phyloP scores from a whole-genome alignment of 495 filamentous ascomycete genomes.

The Cairneyella variabilis region DNA sequence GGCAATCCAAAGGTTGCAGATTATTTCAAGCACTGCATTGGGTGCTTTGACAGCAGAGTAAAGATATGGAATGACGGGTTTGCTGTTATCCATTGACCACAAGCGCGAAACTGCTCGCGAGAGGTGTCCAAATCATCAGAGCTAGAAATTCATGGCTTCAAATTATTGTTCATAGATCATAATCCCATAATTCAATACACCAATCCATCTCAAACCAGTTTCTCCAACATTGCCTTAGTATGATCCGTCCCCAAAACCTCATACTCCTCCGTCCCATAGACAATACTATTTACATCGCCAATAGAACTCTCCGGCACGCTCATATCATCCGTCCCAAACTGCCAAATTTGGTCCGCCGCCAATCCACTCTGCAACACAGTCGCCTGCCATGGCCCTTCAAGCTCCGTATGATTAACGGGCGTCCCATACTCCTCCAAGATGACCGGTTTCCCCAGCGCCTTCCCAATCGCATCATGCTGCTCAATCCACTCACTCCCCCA shows the following conservation, averaged over 20 bases:
- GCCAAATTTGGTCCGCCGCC: constrained; percentile 31
- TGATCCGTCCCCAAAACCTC: constrained; percentile 20
- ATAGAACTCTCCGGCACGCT: constrained; percentile 11
- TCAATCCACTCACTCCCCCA: constrained; percentile 24
- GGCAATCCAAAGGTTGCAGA: too few species aligned
- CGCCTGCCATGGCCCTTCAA: constrained; percentile 20
- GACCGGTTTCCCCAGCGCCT: constrained; percentile 15
- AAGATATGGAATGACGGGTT: too few species aligned
- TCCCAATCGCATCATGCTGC: constrained; percentile 18
- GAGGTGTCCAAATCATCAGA: too few species aligned
- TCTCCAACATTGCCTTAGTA: constrained; percentile 25
- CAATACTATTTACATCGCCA: constrained; percentile 25
- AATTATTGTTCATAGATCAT: too few species aligned
- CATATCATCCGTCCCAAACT: constrained; percentile 26
- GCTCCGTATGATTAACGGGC: constrained; percentile 20
- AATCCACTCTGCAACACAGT: constrained; percentile 25
- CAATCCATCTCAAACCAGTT: too few species aligned
- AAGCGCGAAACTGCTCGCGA: too few species aligned
- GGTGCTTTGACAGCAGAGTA: too few species aligned
- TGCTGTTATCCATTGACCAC: too few species aligned
- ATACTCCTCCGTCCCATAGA: constrained; percentile 24
- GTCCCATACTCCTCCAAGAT: constrained; percentile 25
- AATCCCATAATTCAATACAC: too few species aligned
- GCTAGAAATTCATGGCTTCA: too few species aligned
- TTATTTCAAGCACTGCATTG: too few species aligned